These are phyloP conservation scores for Posidonia australis DNA, from an alignment of 106 monocot species.

Conservation along the genomic window DNA sequence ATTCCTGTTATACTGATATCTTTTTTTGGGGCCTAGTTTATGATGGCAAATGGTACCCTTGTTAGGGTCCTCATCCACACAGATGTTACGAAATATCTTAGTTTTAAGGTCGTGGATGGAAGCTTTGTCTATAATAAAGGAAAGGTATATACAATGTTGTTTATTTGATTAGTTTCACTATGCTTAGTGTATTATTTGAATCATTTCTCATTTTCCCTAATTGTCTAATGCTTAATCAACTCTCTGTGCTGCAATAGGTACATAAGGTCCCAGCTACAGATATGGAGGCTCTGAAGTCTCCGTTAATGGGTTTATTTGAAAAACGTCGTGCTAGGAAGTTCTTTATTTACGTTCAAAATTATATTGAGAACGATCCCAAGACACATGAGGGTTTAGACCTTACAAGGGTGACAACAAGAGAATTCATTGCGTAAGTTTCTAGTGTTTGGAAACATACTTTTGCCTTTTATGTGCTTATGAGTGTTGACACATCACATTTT, in stretches of 20 bases:
- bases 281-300: slow-evolving; percentile 88
- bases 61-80: slow-evolving; percentile 73
- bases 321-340: slow-evolving; percentile 83
- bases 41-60: slow-evolving; percentile 91
- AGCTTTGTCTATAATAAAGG: slow-evolving; percentile 75
- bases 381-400: slow-evolving; percentile 83
- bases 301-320: slow-evolving; percentile 90
- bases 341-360: slow-evolving; percentile 84
- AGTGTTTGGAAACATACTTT: neutral
- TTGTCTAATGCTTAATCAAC: neutral
- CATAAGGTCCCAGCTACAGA: slow-evolving; percentile 94
- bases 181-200: neutral
- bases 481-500: no score
- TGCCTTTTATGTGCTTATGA: no score
- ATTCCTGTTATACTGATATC: neutral
- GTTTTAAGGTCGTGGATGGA: slow-evolving; percentile 76
- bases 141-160: slow-evolving; percentile 40
- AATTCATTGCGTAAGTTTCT: slow-evolving; percentile 45
- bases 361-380: slow-evolving; percentile 67
- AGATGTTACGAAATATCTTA: slow-evolving; percentile 68
- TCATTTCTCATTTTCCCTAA: neutral
- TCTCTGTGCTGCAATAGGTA: slow-evolving; percentile 29
- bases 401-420: slow-evolving; percentile 58
- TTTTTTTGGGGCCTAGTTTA: slow-evolving; percentile 35
- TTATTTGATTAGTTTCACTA: neutral